Conservation (phyloP, 306 rosid species). For the Trifolium repens region DNA sequence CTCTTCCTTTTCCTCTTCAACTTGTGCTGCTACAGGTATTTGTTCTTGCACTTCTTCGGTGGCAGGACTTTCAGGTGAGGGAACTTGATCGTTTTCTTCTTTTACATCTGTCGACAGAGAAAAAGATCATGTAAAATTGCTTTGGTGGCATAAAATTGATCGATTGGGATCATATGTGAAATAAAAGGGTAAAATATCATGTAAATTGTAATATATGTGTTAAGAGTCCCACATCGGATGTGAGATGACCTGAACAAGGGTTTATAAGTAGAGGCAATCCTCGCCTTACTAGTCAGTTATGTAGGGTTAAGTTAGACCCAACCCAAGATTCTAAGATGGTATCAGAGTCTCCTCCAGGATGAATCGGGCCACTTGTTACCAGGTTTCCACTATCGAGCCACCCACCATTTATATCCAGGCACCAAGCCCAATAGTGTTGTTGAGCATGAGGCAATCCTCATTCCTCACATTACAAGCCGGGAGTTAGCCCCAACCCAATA, state of each 20-base stretch:
- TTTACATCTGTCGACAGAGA: conserved; percentile 37
- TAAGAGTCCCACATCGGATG: too few relatives aligned
- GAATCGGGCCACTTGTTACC: too few relatives aligned
- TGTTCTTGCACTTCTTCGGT: conserved; percentile 44
- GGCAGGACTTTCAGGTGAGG: conserved; percentile 39
- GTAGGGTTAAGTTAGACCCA: too few relatives aligned
- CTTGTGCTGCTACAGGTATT: conserved; percentile 34
- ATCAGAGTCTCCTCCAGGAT: too few relatives aligned
- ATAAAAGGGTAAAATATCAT: background rate
- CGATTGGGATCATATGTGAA: conserved; percentile 11
- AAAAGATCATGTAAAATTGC: background rate
- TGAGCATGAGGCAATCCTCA: background rate
- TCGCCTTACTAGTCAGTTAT: too few relatives aligned
- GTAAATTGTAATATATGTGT: background rate
- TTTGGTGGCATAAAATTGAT: background rate
- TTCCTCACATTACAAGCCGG: conserved; percentile 22
- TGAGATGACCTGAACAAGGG: too few relatives aligned
- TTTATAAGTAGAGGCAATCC: too few relatives aligned
- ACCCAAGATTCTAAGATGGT: too few relatives aligned
- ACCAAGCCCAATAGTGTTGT: too few relatives aligned
- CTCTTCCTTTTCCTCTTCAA: conserved; percentile 39
- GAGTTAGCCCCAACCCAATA: too few relatives aligned
- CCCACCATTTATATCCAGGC: too few relatives aligned
- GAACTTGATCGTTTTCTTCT: conserved; percentile 38
- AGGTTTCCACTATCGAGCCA: too few relatives aligned